Percentiles rank a stretch among this genome's conserved stretches.
These are phyloP conservation scores for Schizonepeta tenuifolia DNA, from an alignment of 257 asterid species.

Conservation along the genomic window DNA sequence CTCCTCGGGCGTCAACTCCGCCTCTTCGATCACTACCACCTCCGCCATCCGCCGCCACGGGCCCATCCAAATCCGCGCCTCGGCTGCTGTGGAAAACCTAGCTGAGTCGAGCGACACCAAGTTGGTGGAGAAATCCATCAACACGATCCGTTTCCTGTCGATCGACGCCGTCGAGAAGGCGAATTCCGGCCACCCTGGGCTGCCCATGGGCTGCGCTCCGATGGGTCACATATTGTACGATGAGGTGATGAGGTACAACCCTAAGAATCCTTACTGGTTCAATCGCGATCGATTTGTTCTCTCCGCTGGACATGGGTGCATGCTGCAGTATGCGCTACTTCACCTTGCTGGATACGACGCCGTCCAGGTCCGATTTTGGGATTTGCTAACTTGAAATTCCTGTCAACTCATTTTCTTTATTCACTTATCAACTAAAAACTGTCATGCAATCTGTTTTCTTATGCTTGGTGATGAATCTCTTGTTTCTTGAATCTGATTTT, in stretches of 20 bases:
- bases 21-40: slow-evolving; percentile 37
- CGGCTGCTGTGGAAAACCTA: slow-evolving; percentile 65
- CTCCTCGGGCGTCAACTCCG: slow-evolving; percentile 59
- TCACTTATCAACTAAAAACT: not conserved
- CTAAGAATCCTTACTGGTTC: slow-evolving; percentile 95
- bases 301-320: slow-evolving; percentile 97
- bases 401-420: not conserved
- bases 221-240: slow-evolving; percentile 89
- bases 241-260: slow-evolving; percentile 91
- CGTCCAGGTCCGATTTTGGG: slow-evolving; percentile 72
- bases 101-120: slow-evolving; percentile 55
- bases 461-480: slow-evolving; percentile 3
- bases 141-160: slow-evolving; percentile 77
- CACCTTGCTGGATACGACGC: slow-evolving; percentile 88
- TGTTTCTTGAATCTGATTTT: slow-evolving; percentile 11
- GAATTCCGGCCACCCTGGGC: slow-evolving; percentile 86
- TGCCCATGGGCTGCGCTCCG: slow-evolving; percentile 96
- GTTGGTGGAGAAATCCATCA: slow-evolving; percentile 72
- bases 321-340: slow-evolving; percentile 92
- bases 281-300: slow-evolving; percentile 91
- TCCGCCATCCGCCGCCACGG: slow-evolving; percentile 40
- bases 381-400: not conserved
- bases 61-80: slow-evolving; percentile 44
- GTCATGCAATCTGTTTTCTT: slow-evolving; percentile 22
- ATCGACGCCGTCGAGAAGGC: slow-evolving; percentile 93